Conservation (phyloP, 1,284 basidiomycete species). For the Tremellales sp. region DNA sequence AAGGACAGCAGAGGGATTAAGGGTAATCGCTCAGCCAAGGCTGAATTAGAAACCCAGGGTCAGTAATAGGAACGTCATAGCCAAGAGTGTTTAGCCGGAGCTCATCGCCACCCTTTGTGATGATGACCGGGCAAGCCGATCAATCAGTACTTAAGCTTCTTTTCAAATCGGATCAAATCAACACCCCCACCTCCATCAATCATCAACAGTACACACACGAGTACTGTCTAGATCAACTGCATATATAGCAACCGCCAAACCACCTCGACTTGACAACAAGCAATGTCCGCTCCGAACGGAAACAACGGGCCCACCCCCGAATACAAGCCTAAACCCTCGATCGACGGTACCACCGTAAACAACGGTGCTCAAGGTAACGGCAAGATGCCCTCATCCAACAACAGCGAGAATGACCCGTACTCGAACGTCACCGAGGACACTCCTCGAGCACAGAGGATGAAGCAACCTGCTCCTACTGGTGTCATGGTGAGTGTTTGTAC, state of each 20-base stretch:
- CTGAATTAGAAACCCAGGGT: too few species aligned
- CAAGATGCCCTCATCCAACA: background rate
- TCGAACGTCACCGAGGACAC: slow-evolving; percentile 42
- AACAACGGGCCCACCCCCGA: too few species aligned
- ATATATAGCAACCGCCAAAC: background rate
- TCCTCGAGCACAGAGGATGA: slow-evolving; percentile 22
- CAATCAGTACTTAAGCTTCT: background rate
- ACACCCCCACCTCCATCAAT: background rate
- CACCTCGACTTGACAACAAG: slow-evolving; percentile 2
- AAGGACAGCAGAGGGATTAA: too few species aligned
- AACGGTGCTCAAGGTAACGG: slow-evolving; percentile 1
- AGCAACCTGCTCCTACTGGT: background rate
- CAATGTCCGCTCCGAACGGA: slow-evolving; percentile 24
- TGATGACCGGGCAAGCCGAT: too few species aligned
- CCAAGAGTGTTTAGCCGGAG: too few species aligned
- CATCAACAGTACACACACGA: background rate
- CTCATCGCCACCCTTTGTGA: too few species aligned
- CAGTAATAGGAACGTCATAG: too few species aligned
- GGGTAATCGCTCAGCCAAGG: too few species aligned
- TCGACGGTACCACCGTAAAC: slow-evolving; percentile 26
- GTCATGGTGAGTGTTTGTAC: slow-evolving; percentile 4
- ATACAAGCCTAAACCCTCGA: slow-evolving; percentile 13
- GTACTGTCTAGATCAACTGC: background rate
- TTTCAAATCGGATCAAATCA: background rate
- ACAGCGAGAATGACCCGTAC: slow-evolving; percentile 32